phyloP scores from a whole-genome alignment of 2,329 filamentous ascomycete species.

The Hymenoscyphus repandus region DNA sequence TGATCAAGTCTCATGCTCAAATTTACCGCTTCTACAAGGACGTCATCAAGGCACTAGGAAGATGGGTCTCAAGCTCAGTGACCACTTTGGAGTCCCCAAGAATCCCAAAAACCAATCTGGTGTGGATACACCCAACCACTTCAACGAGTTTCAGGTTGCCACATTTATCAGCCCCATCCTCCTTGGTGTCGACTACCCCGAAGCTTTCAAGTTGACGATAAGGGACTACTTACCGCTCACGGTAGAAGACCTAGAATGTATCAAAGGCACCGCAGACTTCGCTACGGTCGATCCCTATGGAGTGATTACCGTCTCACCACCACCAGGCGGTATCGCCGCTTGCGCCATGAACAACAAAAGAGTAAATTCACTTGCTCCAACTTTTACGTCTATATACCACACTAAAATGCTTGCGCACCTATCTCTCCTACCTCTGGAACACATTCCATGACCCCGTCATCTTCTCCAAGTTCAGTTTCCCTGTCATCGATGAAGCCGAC shows the following conservation, averaged over 20 bases:
- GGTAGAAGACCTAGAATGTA: slow-evolving; percentile 41
- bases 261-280: slow-evolving; percentile 49
- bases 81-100: slow-evolving; percentile 44
- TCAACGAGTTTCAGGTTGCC: slow-evolving; percentile 40
- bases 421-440: neutral
- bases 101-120: slow-evolving; percentile 29
- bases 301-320: slow-evolving; percentile 44
- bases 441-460: slow-evolving; percentile 23
- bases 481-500: neutral
- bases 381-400: slow-evolving; percentile 40
- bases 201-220: slow-evolving; percentile 30
- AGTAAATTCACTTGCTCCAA: slow-evolving; percentile 52
- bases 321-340: slow-evolving; percentile 38
- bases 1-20: slow-evolving; percentile 42
- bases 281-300: slow-evolving; percentile 54
- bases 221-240: slow-evolving; percentile 38
- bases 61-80: slow-evolving; percentile 38
- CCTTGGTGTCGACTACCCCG: slow-evolving; percentile 45
- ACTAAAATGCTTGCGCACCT: neutral
- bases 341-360: slow-evolving; percentile 45
- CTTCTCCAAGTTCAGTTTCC: slow-evolving; percentile 36
- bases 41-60: slow-evolving; percentile 43
- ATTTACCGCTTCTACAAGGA: slow-evolving; percentile 49
- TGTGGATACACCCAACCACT: slow-evolving; percentile 19
- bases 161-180: slow-evolving; percentile 47